Conservation (phyloP, 805 yeast genomes). For the Nakazawaea populi region DNA sequence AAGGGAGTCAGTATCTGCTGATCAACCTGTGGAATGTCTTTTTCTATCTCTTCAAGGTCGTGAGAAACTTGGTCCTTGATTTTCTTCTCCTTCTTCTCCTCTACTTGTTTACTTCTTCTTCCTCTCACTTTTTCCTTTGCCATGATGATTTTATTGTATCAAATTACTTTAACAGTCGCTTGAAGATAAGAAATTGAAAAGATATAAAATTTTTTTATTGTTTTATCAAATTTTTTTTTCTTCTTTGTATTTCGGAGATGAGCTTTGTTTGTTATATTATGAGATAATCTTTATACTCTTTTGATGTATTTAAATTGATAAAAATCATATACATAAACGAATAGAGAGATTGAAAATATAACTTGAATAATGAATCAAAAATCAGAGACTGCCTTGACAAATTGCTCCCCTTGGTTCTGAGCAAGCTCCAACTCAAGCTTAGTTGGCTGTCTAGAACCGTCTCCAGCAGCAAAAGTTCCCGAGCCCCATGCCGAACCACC, state of each 20-base stretch:
- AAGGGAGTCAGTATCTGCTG: slow-evolving; percentile 35
- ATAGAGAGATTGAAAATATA: background rate
- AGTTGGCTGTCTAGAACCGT: slow-evolving; percentile 67
- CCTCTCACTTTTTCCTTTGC: slow-evolving; percentile 24
- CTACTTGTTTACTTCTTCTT: slow-evolving; percentile 19
- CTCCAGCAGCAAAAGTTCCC: slow-evolving; percentile 69
- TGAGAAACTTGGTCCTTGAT: slow-evolving; percentile 4
- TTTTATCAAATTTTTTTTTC: background rate
- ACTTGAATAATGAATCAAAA: too few species aligned
- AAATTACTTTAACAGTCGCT: too few species aligned
- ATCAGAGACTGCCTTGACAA: slow-evolving; percentile 34
- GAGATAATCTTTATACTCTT: too few species aligned
- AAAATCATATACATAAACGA: background rate
- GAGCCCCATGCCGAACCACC: slow-evolving; percentile 90
- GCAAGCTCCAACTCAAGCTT: slow-evolving; percentile 63
- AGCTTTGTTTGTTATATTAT: too few species aligned
- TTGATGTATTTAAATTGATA: background rate
- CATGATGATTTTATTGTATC: background rate
- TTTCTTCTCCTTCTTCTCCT: slow-evolving; percentile 12
- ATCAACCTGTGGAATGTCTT: background rate
- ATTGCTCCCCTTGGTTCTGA: slow-evolving; percentile 58
- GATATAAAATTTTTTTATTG: too few species aligned
- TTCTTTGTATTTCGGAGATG: background rate
- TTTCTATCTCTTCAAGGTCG: background rate
- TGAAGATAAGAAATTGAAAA: too few species aligned